phyloP scores from a whole-genome alignment of 805 yeast species.

The Starmerella bombi region DNA sequence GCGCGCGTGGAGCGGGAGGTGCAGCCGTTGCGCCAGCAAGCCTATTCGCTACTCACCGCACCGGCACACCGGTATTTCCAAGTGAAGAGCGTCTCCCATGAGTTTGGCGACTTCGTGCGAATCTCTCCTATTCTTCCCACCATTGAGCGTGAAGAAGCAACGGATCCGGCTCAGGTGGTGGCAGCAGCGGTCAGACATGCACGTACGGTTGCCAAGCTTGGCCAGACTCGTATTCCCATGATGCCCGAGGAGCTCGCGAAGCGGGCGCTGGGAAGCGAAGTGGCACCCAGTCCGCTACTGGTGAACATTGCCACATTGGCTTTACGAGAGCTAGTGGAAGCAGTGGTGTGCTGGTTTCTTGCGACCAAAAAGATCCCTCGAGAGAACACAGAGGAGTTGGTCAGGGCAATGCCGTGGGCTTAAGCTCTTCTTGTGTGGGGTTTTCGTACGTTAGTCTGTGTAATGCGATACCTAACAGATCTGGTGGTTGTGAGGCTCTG shows the following conservation, averaged over 20 bases:
- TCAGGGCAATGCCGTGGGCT: slow-evolving; percentile 14
- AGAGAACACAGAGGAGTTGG: slow-evolving; percentile 7
- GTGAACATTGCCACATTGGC: slow-evolving; percentile 12
- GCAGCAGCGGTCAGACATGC: slow-evolving; percentile 12
- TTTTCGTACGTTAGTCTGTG: too few relatives aligned
- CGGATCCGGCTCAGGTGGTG: slow-evolving; percentile 7
- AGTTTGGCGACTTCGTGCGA: slow-evolving; percentile 12
- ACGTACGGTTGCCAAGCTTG: background rate
- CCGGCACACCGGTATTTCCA: slow-evolving; percentile 76
- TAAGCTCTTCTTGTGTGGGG: too few relatives aligned
- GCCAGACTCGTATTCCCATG: background rate
- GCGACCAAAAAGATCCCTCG: slow-evolving; percentile 8
- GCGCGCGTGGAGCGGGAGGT: slow-evolving; percentile 33
- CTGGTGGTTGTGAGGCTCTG: too few relatives aligned
- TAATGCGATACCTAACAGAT: too few relatives aligned
- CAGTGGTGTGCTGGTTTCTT: slow-evolving; percentile 12
- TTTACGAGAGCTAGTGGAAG: slow-evolving; percentile 19
- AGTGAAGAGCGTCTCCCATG: slow-evolving; percentile 40
- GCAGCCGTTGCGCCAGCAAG: slow-evolving; percentile 41
- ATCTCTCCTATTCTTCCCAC: slow-evolving; percentile 3
- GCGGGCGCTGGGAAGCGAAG: background rate
- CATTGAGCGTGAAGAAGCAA: background rate
- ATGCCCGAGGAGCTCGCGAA: slow-evolving; percentile 1
- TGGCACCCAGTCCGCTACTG: slow-evolving; percentile 1
- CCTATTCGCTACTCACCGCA: slow-evolving; percentile 54